phyloP scores from a whole-genome alignment of 1,284 basidiomycete genomes.

The Cutaneotrichosporon spelunceum region DNA sequence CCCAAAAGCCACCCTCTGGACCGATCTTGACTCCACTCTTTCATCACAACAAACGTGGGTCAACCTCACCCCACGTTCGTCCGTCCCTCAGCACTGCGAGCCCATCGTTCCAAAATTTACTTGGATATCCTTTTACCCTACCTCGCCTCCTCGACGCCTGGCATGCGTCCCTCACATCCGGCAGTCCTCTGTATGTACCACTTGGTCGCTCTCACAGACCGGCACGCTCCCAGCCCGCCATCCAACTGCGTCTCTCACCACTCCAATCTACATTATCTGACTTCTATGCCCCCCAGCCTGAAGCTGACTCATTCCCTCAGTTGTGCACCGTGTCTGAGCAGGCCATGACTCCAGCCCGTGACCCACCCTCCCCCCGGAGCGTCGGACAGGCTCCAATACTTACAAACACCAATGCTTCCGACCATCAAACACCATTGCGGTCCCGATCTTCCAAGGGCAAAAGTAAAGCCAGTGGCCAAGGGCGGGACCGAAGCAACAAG shows the following conservation, averaged over 20 bases:
- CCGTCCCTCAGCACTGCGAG: background rate
- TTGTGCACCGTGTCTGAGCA: constrained; percentile 4
- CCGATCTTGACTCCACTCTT: background rate
- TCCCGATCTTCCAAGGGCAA: constrained; percentile 3
- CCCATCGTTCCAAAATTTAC: background rate
- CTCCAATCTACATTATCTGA: background rate
- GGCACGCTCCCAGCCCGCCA: background rate
- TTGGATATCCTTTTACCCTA: background rate
- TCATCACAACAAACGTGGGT: background rate
- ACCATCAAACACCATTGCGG: constrained; percentile 1
- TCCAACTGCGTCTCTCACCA: background rate
- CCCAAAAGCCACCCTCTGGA: background rate
- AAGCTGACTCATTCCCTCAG: background rate
- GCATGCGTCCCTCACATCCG: constrained; percentile 13
- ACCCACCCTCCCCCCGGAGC: constrained; percentile 3
- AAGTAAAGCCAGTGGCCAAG: background rate
- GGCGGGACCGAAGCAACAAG: background rate
- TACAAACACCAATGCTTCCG: background rate
- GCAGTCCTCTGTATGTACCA: background rate
- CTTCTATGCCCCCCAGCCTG: background rate
- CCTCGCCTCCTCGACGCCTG: background rate
- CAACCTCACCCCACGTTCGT: background rate
- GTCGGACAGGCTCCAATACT: background rate
- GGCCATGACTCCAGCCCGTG: constrained; percentile 7
- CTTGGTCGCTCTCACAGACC: background rate